A percentile compares a stretch with the other conserved stretches of the same genome.
phyloP scores from a whole-genome alignment of 306 rosid genomes.

The Glycyrrhiza uralensis region DNA sequence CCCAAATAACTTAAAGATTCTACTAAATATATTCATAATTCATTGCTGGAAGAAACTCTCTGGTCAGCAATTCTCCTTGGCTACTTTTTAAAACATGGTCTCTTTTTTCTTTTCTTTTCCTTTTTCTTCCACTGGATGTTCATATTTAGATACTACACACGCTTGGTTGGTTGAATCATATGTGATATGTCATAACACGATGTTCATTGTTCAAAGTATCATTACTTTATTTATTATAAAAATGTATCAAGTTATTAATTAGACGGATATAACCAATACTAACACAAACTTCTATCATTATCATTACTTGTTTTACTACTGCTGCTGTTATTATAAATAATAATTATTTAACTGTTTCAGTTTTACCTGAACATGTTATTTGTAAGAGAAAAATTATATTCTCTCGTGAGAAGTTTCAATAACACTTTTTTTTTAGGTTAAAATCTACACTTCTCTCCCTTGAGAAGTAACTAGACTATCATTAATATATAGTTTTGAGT shows the following conservation, averaged over 20 bases:
- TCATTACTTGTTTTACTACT: too few species aligned
- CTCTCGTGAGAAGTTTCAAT: too few species aligned
- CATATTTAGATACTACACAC: slow-evolving; percentile 2
- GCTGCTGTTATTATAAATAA: too few species aligned
- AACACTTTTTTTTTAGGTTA: too few species aligned
- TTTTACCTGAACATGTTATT: not conserved
- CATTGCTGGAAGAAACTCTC: slow-evolving; percentile 43
- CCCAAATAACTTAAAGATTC: slow-evolving; percentile 43
- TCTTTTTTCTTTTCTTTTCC: not conserved
- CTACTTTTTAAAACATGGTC: slow-evolving; percentile 2
- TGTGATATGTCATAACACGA: not conserved
- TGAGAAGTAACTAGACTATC: too few species aligned
- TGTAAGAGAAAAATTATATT: too few species aligned
- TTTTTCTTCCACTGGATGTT: not conserved
- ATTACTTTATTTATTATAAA: not conserved
- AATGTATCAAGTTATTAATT: not conserved
- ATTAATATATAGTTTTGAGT: too few species aligned
- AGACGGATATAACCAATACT: too few species aligned
- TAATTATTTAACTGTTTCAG: not conserved
- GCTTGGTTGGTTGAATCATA: not conserved
- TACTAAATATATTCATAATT: too few species aligned
- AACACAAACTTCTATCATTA: too few species aligned
- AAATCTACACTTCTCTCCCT: too few species aligned
- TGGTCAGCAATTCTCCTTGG: slow-evolving; percentile 12
- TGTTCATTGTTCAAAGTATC: not conserved